Evolutionary conservation across 768 basidiomycete genomes (phyloP).

Genomic region (Rhizopogon vesiculosus): DNA sequence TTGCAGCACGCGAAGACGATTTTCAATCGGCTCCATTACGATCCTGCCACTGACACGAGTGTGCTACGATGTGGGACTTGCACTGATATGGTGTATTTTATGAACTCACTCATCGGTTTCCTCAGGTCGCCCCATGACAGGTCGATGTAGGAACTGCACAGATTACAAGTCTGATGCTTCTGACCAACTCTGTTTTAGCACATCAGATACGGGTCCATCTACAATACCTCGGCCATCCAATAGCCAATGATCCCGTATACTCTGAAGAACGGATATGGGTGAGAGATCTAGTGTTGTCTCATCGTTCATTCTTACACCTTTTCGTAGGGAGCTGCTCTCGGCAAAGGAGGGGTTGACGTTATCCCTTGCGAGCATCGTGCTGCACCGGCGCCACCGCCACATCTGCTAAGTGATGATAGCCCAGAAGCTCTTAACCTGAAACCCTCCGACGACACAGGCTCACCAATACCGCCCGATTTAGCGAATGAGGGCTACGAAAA

Average conservation of each 20-base stretch:
- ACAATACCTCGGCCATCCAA: slow-evolving; percentile 89
- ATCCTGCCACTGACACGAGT: slow-evolving; percentile 73
- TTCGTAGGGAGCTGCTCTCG: slow-evolving; percentile 61
- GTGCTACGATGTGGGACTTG: slow-evolving; percentile 71
- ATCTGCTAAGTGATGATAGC: slow-evolving; percentile 31
- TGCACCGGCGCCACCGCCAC: slow-evolving; percentile 53
- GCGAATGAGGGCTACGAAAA: slow-evolving; percentile 4
- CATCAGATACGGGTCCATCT: slow-evolving; percentile 98
- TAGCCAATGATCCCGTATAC: slow-evolving; percentile 95
- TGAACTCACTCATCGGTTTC: slow-evolving; percentile 1
- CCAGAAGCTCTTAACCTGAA: slow-evolving; percentile 37
- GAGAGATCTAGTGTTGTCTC: slow-evolving; percentile 10
- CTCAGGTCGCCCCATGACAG: slow-evolving; percentile 82
- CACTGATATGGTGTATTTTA: neutral
- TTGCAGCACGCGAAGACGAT: slow-evolving; percentile 80
- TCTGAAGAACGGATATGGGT: slow-evolving; percentile 78
- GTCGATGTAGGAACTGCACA: slow-evolving; percentile 63
- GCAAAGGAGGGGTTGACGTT: slow-evolving; percentile 78
- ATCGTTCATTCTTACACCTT: neutral
- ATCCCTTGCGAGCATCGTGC: slow-evolving; percentile 61
- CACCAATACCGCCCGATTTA: neutral
- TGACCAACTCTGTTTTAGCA: slow-evolving; percentile 41
- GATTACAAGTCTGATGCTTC: neutral
- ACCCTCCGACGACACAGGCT: neutral
- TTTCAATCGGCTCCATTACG: slow-evolving; percentile 81